phyloP scores from a whole-genome alignment of 495 filamentous ascomycete genomes.

The Neurospora sp. region DNA sequence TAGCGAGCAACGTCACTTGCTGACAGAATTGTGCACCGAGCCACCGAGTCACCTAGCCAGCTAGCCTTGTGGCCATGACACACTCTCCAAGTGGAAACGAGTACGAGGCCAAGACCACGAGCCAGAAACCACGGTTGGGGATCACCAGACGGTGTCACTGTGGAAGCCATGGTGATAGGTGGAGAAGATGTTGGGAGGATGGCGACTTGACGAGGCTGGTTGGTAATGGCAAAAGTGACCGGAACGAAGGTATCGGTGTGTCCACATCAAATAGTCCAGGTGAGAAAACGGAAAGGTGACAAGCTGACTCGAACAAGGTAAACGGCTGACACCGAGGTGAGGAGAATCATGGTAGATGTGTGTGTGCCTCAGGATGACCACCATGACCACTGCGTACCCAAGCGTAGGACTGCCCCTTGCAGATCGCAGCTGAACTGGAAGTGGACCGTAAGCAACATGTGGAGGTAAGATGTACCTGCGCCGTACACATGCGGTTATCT shows the following conservation, averaged over 20 bases:
- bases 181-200: too few species aligned
- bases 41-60: too few species aligned
- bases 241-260: too few species aligned
- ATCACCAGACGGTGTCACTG: neutral
- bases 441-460: neutral
- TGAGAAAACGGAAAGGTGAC: neutral
- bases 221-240: too few species aligned
- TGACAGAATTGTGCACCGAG: neutral
- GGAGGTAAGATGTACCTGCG: neutral
- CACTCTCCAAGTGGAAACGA: neutral
- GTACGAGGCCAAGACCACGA: neutral
- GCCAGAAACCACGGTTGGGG: neutral
- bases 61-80: neutral
- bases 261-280: too few species aligned
- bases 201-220: too few species aligned
- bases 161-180: too few species aligned
- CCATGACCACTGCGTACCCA: neutral
- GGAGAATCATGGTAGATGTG: too few species aligned
- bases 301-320: neutral
- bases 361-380: neutral
- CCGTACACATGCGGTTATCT: neutral
- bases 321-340: neutral
- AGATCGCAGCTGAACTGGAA: neutral
- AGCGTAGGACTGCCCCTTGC: neutral
- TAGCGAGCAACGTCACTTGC: neutral